Conservation (phyloP, 2,329 filamentous ascomycete species). For the Ustulina deusta region DNA sequence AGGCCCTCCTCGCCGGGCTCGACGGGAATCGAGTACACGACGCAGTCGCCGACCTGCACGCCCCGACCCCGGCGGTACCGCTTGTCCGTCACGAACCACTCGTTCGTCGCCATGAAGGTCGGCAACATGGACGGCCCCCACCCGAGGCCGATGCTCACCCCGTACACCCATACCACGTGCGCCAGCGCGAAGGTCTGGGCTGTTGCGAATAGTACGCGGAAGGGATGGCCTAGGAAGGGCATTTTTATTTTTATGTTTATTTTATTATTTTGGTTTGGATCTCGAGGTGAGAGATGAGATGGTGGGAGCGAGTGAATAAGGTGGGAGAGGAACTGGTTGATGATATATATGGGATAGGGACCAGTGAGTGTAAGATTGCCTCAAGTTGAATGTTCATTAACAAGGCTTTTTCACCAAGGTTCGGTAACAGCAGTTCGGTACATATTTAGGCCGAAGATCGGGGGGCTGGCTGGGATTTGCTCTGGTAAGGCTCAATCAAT, state of each 20-base stretch:
- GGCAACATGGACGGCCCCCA: constrained; percentile 90
- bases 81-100: constrained; percentile 76
- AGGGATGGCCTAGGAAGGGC: constrained; percentile 49
- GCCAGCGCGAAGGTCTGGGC: constrained; percentile 60
- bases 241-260: constrained; percentile 32
- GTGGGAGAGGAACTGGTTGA: no score
- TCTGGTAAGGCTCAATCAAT: not conserved
- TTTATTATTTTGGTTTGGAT: not conserved
- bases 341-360: constrained; percentile 4
- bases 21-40: constrained; percentile 81
- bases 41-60: constrained; percentile 82
- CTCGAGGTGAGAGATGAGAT: not conserved
- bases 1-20: constrained; percentile 70
- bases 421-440: not conserved
- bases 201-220: constrained; percentile 59
- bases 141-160: constrained; percentile 69
- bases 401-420: constrained; percentile 12
- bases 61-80: constrained; percentile 75
- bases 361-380: not conserved
- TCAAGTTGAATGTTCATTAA: not conserved
- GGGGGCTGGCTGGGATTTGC: not conserved
- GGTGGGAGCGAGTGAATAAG: no score
- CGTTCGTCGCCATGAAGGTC: constrained; percentile 76
- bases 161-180: constrained; percentile 70
- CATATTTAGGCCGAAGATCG: constrained; percentile 15